Evolutionary conservation across 179 eudicot genomes (phyloP), one percentile per base, ranked within the genome.

Genomic region (Vitellaria paradoxa): DNA sequence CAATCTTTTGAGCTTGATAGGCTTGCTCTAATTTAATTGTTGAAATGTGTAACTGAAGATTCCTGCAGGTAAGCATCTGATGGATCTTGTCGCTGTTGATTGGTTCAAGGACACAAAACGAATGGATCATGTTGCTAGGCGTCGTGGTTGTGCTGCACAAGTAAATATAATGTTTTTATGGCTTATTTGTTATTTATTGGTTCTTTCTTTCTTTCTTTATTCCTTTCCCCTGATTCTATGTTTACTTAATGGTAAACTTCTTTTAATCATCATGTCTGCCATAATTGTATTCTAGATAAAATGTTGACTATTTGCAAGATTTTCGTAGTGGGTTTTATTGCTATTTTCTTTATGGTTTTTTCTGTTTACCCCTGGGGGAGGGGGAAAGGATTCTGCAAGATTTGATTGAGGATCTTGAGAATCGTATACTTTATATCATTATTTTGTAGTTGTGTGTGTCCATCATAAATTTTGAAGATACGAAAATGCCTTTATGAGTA

Each of bases 21-120:
- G 68, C 74, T 81, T 76, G 49, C 52, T 74, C 70, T 76, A 52
- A 74, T 62, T 56, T 64, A 49, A 42, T 79, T 70, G 20, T 76
- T 80, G 78, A 53, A 70, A 57, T 73, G 47, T 73, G 56, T 68
- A 10, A 77, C 5, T 88, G 79, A 75, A 88, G 91, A 81, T 80
- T 77, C 85, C 91, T 80, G 97, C 95, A 45, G 99, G 98, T 76
- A 94, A 96, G 80, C 97, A 87, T 85, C 82, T 94, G 56, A 87
- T 96, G 98, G 97, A 96, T 82, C 98, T 96, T 84, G 99, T 94
- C 77, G 97, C 99, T 64, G 98, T 94, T 79, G 98, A 94, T 86
- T 96, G 98, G 98, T 91, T 96, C 79, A 96, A 94, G 82, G 90
- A 94, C 85, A 81, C 92, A 70, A 96, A 87, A 80, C 84, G 99